Base-by-base conservation (phyloP, 495 filamentous ascomycete genomes). In the Immersiella caudata region DNA sequence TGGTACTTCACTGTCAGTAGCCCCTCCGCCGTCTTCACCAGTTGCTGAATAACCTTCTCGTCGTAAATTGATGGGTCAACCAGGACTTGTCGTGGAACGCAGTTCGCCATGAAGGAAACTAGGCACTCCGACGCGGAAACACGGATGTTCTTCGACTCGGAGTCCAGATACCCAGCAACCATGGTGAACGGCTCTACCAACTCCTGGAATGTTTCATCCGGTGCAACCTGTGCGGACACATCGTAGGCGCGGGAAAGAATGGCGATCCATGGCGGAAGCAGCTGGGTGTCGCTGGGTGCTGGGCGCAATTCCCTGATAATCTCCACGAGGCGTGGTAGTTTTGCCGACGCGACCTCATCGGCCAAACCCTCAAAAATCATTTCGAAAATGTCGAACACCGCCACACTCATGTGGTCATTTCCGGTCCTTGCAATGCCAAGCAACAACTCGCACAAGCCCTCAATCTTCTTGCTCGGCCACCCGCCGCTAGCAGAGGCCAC, bases 401-500 rank as follows among this genome's bases (percentile, higher is more conserved):
- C 89, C 89, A 97, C 93, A 55, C 92, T 96, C 78, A 99, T 89
- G 76, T 92, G 96, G 75, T 97, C 93, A 76, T 95, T 97, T 74
- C 85, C 95, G 16, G 91, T 91, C 68, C 86, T 88, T 1, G 95
- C 93, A 40, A 97, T 94, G 66, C 87, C 87, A 73, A 99, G 90
- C 64, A 99, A 80, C 40, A 94, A 78, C 74, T 97, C 93, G 75
- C 93, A 97, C 36, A 99, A 84, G 5, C 88, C 79, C 79, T 99
- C 95, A 57, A 97, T 93, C 79, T 96, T 96, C 82, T 89, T 91
- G 79, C 90, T 96, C n/a, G 95, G 95, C 96, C 96, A 99, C 56
- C 96, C 94, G 55, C 92, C 91, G 61, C 93, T 94, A 3, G 91
- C 92, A 24, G 84, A 80, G 4, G 94, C 93, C 67, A 98, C 85